Evolutionary conservation across 345 rosid species (phyloP).

Genomic region (Nephelium lappaceum): DNA sequence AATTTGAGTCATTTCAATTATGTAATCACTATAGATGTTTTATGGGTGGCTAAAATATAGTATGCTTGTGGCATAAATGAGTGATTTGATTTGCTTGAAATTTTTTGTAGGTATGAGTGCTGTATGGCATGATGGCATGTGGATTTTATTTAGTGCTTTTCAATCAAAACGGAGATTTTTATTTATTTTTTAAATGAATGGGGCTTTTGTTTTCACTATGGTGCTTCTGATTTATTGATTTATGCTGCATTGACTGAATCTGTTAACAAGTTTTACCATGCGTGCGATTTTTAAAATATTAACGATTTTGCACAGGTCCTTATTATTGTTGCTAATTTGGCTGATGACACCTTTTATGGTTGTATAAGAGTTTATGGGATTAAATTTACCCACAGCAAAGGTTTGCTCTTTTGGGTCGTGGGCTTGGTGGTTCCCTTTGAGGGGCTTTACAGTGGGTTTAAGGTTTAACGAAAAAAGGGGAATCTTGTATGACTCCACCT

Average conservation of each 20-base stretch:
- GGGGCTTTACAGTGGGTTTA: too few species aligned
- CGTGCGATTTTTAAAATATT: background rate
- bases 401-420: too few species aligned
- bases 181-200: background rate
- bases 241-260: background rate
- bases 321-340: background rate
- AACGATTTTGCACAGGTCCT: background rate
- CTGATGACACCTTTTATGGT: background rate
- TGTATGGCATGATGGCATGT: background rate
- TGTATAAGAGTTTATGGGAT: background rate
- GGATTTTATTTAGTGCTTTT: background rate
- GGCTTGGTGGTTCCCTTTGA: too few species aligned
- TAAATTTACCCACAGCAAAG: too few species aligned
- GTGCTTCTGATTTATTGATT: background rate
- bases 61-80: background rate
- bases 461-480: too few species aligned
- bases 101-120: background rate
- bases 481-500: background rate
- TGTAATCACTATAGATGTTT: background rate
- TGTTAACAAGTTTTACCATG: background rate
- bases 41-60: background rate
- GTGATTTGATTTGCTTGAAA: background rate
- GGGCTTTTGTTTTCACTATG: background rate
- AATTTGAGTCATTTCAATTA: background rate
- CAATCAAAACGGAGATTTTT: background rate